Base-by-base conservation (phyloP, 1,284 basidiomycete genomes). In the Polyporus tsugae region DNA sequence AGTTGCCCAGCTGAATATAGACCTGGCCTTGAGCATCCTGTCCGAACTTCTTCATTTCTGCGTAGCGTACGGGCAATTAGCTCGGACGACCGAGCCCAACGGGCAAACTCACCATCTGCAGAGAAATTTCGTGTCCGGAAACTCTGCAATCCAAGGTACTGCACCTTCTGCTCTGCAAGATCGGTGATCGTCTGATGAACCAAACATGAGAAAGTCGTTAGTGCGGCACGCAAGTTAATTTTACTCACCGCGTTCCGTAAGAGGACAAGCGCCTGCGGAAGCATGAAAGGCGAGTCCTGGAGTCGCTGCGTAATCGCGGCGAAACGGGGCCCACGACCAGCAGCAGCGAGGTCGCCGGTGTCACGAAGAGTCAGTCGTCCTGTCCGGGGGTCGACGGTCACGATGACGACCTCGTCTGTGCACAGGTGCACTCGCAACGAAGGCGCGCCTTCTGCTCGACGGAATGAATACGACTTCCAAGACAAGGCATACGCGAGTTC, bases 101-200 rank as follows among this genome's bases (percentile, higher is more conserved):
- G 38, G 2, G 39, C 53, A 36, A 42, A 77, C 76, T 41, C 62
- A 91, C 92, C 91, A 73, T 90, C 85, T 60, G 74, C 80, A 3
- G 83, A 77, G 74, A 95, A 87, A 75, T 93, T 92, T 41, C 93
- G 88, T n/a, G 82, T 79, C 29, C 88, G 87, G 78, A 87, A 92
- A 62, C 84, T 87, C 74, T 89, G 89, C 36, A 95, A 77, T 36
- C 92, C 92, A 25, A 94, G 85, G 74, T 92, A 93, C 63, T 84
- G 86, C 1, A 90, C 91, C 75, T 93, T 93, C 78, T 93, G 91
- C 76, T 93, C 91, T 7, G 89, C 87, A 11, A 91, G 82, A 62
- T 92, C 90, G 46, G 87, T 82, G 70, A 94, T 94, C 2, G 92
- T 93, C 92, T 94, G 70, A 6, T 9, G 4, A 29, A 29, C 36